Base-by-base conservation (phyloP, 2,329 filamentous ascomycete genomes). In the Monilinia fructigena region DNA sequence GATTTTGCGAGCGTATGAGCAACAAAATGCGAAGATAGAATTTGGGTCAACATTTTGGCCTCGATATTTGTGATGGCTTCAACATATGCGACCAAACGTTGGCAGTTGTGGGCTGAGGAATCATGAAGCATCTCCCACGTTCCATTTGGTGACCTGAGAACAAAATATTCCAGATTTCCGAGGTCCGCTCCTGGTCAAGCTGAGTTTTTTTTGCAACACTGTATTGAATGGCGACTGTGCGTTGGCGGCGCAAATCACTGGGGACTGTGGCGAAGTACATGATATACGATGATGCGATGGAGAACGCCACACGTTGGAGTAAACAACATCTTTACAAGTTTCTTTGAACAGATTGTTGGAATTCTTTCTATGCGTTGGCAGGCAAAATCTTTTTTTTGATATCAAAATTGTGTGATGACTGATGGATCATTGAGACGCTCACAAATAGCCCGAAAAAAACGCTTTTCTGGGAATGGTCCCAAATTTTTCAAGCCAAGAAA, bases 211-310 rank as follows among this genome's bases (percentile, higher is more conserved):
- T 53, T 40, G 10, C 4, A 16, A 16, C 40, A 14, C 3, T 58
- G 54, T 28, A 61, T 18, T n/a, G 50, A 45, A 50, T 52, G 65
- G 63, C 56, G 62, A 63, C 60, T 65, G 62, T 74, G 73, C 69
- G 73, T 68, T 74, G 73, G 68, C 70, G 40, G 66, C 68, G 69
- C 53, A 66, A 68, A 70, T 69, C 59, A 55, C 67, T 66, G 56
- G 66, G 63, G 68, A 14, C 65, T 70, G 72, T 73, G 72, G 73
- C 73, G 71, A 68, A 71, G 69, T 70, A 65, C 67, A 60, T 42
- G 10, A 52, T 35, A 62, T 56, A 61, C 68, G 56, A 69, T 45
- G 63, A 63, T 55, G 48, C 48, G 63, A 63, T 55, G 48, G 20
- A 28, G 48, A 63, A 40, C 63, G 55, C 55, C 55, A 58, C 63